Evolutionary conservation across 1,139 yeast genomes (phyloP), one percentile per base, ranked within the genome.

Genomic region (Kluyveromyces sp.): DNA sequence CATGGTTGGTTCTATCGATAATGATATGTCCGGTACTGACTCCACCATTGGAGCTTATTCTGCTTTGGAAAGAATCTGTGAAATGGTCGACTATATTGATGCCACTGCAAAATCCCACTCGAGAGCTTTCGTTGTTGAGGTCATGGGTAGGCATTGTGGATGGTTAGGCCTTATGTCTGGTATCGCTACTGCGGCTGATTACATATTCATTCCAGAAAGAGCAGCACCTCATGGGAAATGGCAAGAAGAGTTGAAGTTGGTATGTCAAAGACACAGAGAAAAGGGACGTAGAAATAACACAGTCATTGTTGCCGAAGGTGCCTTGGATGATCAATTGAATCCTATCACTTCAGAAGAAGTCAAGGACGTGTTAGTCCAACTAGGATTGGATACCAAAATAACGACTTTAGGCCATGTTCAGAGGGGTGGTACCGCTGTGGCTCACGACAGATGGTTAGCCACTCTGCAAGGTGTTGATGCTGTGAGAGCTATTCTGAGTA

Each of bases 141-240:
- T 83, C n/a, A 83, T 83, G 94, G 94, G 94, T 49, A 74, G 94
- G 64, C 92, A 83, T 58, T 83, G 94, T 70, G 94, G 94, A 52
- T 83, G 94, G 94, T 72, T 83, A 51, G 92, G 86, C 1, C 67
- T 83, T 52, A 83, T 83, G 85, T 83, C 92, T 2, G 92, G 92
- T 55, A 75, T 83, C 47, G 80, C 89, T 19, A 82, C 92, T 13
- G 80, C 84, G 59, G 92, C 94, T 1, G 94, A 83, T 62, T 83
- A 77, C 58, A 81, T 83, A 45, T 78, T 83, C 58, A 83, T 83
- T 46, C 94, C 94, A 9, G 94, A 83, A 66, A 77, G 82, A 63
- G 89, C 94, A 6, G 74, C 83, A 2, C 67, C 73, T 39, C 66
- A 75, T 48, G 67, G 71, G 37, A 73, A 77, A 54, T 78, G 89